Conservation (phyloP, 495 filamentous ascomycete species). For the Bathelium albidoporum region DNA sequence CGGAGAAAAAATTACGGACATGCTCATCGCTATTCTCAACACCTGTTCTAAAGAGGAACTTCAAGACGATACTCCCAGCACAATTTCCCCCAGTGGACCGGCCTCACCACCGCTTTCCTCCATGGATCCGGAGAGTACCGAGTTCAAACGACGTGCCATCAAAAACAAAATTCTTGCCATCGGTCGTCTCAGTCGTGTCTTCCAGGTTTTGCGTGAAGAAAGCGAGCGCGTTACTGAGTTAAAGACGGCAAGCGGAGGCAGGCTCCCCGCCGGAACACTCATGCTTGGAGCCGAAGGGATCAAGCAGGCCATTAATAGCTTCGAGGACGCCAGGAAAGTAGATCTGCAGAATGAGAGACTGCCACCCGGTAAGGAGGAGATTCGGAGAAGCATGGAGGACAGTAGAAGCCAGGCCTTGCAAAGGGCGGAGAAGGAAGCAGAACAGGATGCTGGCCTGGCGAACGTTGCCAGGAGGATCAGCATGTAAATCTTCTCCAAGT, state of each 20-base stretch:
- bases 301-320: constrained; percentile 95
- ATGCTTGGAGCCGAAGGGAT: constrained; percentile 98
- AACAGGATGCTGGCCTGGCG: constrained; percentile 79
- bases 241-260: constrained; percentile 89
- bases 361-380: constrained; percentile 87
- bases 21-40: constrained; percentile 97
- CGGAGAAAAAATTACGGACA: constrained; percentile 98
- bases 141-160: constrained; percentile 89
- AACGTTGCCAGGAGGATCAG: constrained; percentile 81
- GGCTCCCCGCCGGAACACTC: constrained; percentile 86
- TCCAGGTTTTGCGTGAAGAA: constrained; percentile 96
- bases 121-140: constrained; percentile 70
- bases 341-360: constrained; percentile 93
- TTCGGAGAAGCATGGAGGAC: constrained; percentile 65
- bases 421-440: constrained; percentile 72
- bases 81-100: constrained; percentile 50
- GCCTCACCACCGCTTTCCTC: constrained; percentile 54
- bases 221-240: constrained; percentile 93
- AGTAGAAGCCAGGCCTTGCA: constrained; percentile 73
- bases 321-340: constrained; percentile 96
- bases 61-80: constrained; percentile 61
- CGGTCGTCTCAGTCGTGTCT: constrained; percentile 90
- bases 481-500: constrained; percentile 58
- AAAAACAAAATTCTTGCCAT: constrained; percentile 99
- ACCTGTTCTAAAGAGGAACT: constrained; percentile 97